phyloP scores from a whole-genome alignment of 2,329 filamentous ascomycete genomes.

The Raffaelea albimanens region DNA sequence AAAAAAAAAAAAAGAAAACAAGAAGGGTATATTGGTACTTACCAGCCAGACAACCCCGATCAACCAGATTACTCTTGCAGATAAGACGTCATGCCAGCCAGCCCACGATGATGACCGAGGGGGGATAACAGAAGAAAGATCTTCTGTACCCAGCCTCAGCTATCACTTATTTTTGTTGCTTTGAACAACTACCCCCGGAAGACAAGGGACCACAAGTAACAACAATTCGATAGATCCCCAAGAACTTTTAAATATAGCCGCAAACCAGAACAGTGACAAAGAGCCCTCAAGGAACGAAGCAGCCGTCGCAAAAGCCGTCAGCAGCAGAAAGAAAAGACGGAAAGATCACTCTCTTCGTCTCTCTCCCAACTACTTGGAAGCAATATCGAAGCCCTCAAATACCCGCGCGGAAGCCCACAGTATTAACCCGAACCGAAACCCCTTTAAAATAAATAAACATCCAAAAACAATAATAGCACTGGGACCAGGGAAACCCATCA shows the following conservation, averaged over 20 bases:
- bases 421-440: constrained; percentile 13
- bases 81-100: constrained; percentile 12
- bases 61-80: constrained; percentile 10
- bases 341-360: neutral
- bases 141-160: neutral
- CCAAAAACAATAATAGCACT: neutral
- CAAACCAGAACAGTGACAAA: neutral
- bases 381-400: constrained; percentile 15
- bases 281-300: constrained; percentile 13
- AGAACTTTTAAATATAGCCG: constrained; percentile 3
- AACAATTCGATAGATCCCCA: no score
- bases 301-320: constrained; percentile 11
- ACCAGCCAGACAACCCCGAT: constrained; percentile 13
- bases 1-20: neutral
- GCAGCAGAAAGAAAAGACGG: constrained; percentile 1
- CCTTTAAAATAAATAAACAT: neutral
- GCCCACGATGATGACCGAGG: neutral
- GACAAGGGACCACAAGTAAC: no score
- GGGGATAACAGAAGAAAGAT: neutral
- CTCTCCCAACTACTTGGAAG: constrained; percentile 8
- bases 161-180: no score
- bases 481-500: neutral
- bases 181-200: no score
- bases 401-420: constrained; percentile 11
- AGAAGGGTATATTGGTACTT: constrained; percentile 8